phyloP scores from a whole-genome alignment of 2,329 filamentous ascomycete genomes.

The Trichophyton benhamiae region DNA sequence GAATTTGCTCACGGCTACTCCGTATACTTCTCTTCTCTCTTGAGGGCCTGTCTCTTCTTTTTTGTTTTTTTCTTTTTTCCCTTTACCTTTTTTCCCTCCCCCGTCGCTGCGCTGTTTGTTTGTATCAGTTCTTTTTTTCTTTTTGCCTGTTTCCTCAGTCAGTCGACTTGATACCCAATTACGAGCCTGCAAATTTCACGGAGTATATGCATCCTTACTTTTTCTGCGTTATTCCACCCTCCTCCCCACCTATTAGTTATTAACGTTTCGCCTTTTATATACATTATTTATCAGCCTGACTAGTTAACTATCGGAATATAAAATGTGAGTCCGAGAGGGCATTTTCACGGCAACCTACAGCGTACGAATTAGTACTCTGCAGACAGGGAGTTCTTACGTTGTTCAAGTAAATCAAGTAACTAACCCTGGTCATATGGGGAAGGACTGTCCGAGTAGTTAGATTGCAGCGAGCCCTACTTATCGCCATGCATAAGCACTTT shows the following conservation, averaged over 20 bases:
- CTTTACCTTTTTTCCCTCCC: no score
- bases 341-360: no score
- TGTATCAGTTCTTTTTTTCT: background rate
- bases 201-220: background rate
- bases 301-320: background rate
- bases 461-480: no score
- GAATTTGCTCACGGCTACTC: background rate
- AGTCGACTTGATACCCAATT: background rate
- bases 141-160: background rate
- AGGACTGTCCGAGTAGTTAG: no score
- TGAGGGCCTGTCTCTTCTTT: background rate
- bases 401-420: no score
- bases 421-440: no score
- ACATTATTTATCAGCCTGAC: background rate
- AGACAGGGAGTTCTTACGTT: no score
- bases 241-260: background rate
- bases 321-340: background rate
- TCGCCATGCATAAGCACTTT: no score
- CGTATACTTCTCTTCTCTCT: background rate
- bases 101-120: no score
- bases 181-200: slow-evolving; percentile 2
- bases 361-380: no score
- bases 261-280: background rate
- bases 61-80: background rate
- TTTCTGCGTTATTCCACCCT: background rate